Base-by-base conservation (phyloP, 2,329 filamentous ascomycete species). In the Fusarium pseudograminearum region DNA sequence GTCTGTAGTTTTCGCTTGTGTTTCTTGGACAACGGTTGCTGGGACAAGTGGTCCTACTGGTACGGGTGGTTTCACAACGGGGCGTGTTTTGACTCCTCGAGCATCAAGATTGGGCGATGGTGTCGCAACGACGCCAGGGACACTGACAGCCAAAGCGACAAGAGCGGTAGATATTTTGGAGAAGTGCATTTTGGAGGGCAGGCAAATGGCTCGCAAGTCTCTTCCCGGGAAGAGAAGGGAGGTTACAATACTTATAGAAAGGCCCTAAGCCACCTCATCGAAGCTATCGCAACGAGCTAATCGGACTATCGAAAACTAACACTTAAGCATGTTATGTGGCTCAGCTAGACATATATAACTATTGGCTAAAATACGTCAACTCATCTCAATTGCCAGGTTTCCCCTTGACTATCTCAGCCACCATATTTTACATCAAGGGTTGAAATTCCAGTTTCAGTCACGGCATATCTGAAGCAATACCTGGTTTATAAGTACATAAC, bases 161-260 rank as follows among this genome's bases (percentile, higher is more conserved):
- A 54, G 7, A 6, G 24, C 6, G 1, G 51, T 22, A 20, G 30
- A 34, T 18, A 45, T 3, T 18, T 16, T 14, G 1, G 38, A 34
- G 4, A 45, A 26, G 10, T 45, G 4, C 51, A 45, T 54, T 18
- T 28, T 28, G 26, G 26, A 26, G 26, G 26, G 3, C 8, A 26
- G 26, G 26, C 8, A 10, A 26, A 26, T 26, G 3, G 26, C 1
- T 26, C 26, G 1, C 26, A 26, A 26, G 0, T 0, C 9, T 26
- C 8, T 9, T 26, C 1, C 26, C 26, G 10, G 26, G 10, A 26
- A 16, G 33, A 16, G 8, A 7, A 7, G 18, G 26, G 7, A 16
- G n/a, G n/a, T n/a, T n/a, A n/a, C n/a, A 16, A 18, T 30, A 26
- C 18, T 46, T 31, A 31, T 46, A 20, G 7, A 5, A 10, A 40